Base-by-base conservation (phyloP, 495 filamentous ascomycete genomes). In the Trypethelium eluteriae region DNA sequence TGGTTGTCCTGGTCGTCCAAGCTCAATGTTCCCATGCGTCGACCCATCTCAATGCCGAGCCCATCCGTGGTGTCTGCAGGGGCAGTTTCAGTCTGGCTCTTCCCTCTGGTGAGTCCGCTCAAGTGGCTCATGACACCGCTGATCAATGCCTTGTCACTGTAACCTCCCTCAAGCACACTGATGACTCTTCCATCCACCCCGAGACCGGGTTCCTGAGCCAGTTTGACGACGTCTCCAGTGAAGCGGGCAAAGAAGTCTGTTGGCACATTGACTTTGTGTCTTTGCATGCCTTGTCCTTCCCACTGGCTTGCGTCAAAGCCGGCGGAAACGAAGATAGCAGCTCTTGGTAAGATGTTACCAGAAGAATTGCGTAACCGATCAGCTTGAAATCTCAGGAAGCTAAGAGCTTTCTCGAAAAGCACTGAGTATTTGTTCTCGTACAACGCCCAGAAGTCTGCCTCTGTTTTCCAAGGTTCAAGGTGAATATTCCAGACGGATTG, bases 401-500 rank as follows among this genome's bases (percentile, higher is more conserved):
- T 77, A 25, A 91, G 86, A 11, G 91, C 86, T 78, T 96, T 96
- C 0, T 90, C 82, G 11, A 98, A 79, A 64, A 98, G 74, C 0
- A 86, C 73, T 2, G 79, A 79, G 72, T 98, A 98, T 66, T 85
- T 87, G 7, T 80, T 82, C 67, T 88, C 83, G 72, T 98, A 98
- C 18, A 95, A 73, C 18, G 82, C 80, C 92, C 95, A 98, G 71
- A 98, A 98, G 9, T 96, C 90, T 0, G 81, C 78, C 41, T 88
- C 82, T 0, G 82, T 89, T 67, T 88, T 89, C 89, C 94, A 98
- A 0, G 88, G 80, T 69, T 96, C 86, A 9, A 98, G 76, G 73
- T 98, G 95, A n/a, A 96, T 84, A 71, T 98, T 98, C 89, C 93
- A 97, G 53, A 98, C 87, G 35, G 84, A 91, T 74, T 98, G 94